A percentile compares a stretch with the other conserved stretches of the same genome.
These are phyloP conservation scores for Stramenopiles sp. DNA, from an alignment of 352 stramenopile species.

Conservation along the genomic window DNA sequence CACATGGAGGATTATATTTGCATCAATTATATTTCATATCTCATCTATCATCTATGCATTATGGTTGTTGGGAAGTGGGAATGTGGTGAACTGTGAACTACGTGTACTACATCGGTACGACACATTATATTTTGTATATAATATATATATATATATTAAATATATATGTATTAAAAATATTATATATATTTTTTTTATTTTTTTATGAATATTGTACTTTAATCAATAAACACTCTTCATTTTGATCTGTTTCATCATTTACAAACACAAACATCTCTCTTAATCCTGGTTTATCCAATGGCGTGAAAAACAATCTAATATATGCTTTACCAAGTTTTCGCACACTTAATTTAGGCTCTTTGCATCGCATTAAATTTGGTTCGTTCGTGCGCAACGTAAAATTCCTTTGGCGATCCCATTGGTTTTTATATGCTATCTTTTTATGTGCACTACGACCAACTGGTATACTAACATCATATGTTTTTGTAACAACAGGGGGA, in stretches of 20 bases:
- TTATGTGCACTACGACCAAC: constrained; percentile 40
- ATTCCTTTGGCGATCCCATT: constrained; percentile 55
- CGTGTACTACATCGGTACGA: too few species aligned
- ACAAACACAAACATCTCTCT: constrained; percentile 66
- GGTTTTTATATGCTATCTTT: constrained; percentile 76
- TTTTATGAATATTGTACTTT: neutral
- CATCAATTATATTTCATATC: too few species aligned
- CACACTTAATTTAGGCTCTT: constrained; percentile 32
- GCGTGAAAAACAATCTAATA: constrained; percentile 28
- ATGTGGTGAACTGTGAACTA: too few species aligned
- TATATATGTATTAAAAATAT: too few species aligned
- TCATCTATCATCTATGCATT: too few species aligned
- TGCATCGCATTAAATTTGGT: constrained; percentile 36
- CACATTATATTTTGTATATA: too few species aligned
- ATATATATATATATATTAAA: too few species aligned
- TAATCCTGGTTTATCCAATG: constrained; percentile 23
- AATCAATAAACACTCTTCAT: constrained; percentile 74
- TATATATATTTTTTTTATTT: neutral
- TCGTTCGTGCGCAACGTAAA: constrained; percentile 58
- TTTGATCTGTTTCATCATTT: constrained; percentile 68
- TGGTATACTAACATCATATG: constrained; percentile 59
- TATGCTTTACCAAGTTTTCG: constrained; percentile 13
- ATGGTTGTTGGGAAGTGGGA: too few species aligned
- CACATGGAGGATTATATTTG: too few species aligned
- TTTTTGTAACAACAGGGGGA: constrained; percentile 61